phyloP scores from a whole-genome alignment of 2,329 filamentous ascomycete species.

The Graphilbum ipis-grandicollis region DNA sequence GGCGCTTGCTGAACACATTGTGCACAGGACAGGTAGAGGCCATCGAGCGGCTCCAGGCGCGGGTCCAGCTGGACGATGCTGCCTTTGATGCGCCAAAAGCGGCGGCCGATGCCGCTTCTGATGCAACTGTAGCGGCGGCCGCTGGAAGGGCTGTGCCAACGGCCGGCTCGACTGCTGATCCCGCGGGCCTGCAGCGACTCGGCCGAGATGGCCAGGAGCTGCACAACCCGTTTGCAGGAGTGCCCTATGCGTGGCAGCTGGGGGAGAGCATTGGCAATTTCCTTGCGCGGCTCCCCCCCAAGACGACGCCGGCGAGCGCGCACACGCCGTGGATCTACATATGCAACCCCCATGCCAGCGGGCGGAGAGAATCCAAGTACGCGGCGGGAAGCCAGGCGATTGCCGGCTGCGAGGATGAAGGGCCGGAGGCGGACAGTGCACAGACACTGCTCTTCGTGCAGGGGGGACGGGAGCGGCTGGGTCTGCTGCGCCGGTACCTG shows the following conservation, averaged over 20 bases:
- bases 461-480: conserved; percentile 32
- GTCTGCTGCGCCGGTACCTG: conserved; percentile 29
- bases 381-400: conserved; percentile 18
- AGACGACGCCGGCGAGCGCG: conserved; percentile 30
- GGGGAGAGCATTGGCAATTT: conserved; percentile 27
- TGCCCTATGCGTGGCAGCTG: conserved; percentile 37
- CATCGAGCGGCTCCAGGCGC: conserved; percentile 27
- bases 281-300: conserved; percentile 48
- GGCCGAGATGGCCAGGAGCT: conserved; percentile 12
- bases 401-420: conserved; percentile 30
- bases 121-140: too few species aligned
- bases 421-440: conserved; percentile 25
- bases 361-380: conserved; percentile 16
- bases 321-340: conserved; percentile 55
- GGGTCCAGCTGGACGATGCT: conserved; percentile 29
- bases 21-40: conserved; percentile 40
- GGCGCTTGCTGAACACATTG: too few species aligned
- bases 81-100: background rate
- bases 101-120: too few species aligned
- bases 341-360: conserved; percentile 40
- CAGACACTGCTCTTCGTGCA: conserved; percentile 31
- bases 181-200: too few species aligned
- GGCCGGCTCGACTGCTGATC: background rate
- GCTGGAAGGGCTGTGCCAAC: too few species aligned
- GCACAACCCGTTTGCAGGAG: conserved; percentile 42